Evolutionary conservation across 495 filamentous ascomycete genomes (phyloP), one percentile per base, ranked within the genome.

Genomic region (Neurospora sp.): DNA sequence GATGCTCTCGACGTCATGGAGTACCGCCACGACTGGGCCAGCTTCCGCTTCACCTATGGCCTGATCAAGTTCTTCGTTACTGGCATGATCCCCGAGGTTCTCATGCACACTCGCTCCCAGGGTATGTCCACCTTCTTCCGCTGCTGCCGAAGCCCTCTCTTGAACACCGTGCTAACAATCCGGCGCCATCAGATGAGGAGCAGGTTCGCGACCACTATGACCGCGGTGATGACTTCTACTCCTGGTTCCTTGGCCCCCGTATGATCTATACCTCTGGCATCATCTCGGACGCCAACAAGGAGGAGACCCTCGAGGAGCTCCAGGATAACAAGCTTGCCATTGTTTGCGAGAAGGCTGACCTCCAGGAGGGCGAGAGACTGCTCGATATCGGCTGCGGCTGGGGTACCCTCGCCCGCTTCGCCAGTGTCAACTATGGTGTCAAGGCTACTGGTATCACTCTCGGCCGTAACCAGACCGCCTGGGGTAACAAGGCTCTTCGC

Each of bases 231-330:
- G 93, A 96, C 83, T 92, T 93, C 82, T 96, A 96, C 84, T 89
- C 86, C 81, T 96, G 92, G 92, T 95, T 95, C 85, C 87, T 96
- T 66, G 93, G 93, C 74, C 93, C 92, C 46, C 92, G 93, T 77
- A 96, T 96, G 93, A 91, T 95, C 82, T 96, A 95, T 82, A 95
- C 93, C 59, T 92, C 90, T 14, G 93, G 93, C 69, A 85, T 96
- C 74, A 92, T 96, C 81, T 89, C 88, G 20, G 92, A 96, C 78
- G 86, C 90, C 79, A 88, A 87, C 82, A 84, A 82, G 37, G 93
- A 94, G 81, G 93, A 96, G 81, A 86, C 88, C 16, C 89, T 96
- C 39, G 93, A 96, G 83, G 85, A 95, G 81, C 86, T 96, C 69
- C 93, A 96, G 84, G 93, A 94, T 83, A 95, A 96, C 87, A 96